phyloP scores from a whole-genome alignment of 306 rosid genomes.

The Lagenaria siceraria region DNA sequence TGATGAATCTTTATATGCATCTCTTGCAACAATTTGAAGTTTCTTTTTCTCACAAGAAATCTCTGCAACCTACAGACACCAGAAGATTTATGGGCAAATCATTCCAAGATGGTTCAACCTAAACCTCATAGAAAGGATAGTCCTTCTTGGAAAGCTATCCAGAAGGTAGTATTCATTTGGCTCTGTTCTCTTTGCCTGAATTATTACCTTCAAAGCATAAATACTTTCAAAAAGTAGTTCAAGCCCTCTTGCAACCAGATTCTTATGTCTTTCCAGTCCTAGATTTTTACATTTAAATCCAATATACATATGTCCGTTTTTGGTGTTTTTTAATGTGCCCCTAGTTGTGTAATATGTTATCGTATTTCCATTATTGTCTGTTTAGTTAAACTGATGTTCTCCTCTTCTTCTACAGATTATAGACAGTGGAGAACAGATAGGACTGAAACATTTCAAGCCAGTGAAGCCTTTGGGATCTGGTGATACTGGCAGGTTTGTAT shows the following conservation, averaged over 20 bases:
- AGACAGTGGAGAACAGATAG: slow-evolving; percentile 59
- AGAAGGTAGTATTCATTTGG: slow-evolving; percentile 35
- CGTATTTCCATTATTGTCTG: neutral
- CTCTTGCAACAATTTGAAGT: slow-evolving; percentile 9
- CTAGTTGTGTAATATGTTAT: neutral
- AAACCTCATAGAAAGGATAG: slow-evolving; percentile 80
- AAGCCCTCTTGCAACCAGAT: neutral
- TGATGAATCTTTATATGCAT: slow-evolving; percentile 24
- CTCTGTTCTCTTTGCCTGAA: neutral
- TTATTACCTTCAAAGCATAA: neutral
- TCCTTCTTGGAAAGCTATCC: slow-evolving; percentile 65
- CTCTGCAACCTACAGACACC: slow-evolving; percentile 59
- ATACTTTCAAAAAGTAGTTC: neutral
- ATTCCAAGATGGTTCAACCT: slow-evolving; percentile 69
- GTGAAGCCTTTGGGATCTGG: slow-evolving; percentile 86
- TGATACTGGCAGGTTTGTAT: slow-evolving; percentile 81
- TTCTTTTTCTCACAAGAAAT: slow-evolving; percentile 9
- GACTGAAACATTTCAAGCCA: slow-evolving; percentile 79
- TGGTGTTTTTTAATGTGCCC: neutral
- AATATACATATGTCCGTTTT: neutral
- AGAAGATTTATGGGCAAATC: slow-evolving; percentile 91
- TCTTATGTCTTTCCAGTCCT: neutral
- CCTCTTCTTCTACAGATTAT: slow-evolving; percentile 38
- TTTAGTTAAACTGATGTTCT: neutral
- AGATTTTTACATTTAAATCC: neutral